These are phyloP conservation scores for Phaeosphaeria sp. DNA, from an alignment of 2,329 filamentous ascomycete species.

Conservation along the genomic window DNA sequence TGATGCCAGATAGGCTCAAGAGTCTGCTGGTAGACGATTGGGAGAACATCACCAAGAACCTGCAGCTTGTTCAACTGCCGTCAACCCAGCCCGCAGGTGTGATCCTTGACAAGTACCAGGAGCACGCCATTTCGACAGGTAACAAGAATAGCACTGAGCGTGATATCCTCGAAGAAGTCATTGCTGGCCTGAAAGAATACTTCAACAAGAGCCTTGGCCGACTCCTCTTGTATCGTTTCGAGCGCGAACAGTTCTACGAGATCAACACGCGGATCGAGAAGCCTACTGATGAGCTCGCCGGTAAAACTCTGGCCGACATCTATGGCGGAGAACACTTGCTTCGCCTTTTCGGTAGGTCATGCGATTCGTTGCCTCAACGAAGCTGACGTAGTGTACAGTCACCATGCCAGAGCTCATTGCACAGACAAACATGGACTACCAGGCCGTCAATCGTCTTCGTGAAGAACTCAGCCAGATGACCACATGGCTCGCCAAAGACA, in stretches of 20 bases:
- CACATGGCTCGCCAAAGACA: constrained; percentile 75
- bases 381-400: constrained; percentile 60
- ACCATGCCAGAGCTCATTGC: constrained; percentile 91
- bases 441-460: constrained; percentile 84
- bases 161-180: constrained; percentile 88
- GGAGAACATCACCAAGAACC: constrained; percentile 97
- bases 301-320: constrained; percentile 77
- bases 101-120: constrained; percentile 83
- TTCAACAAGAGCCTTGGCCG: constrained; percentile 90
- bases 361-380: not conserved
- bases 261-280: constrained; percentile 74
- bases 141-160: constrained; percentile 69
- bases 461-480: constrained; percentile 90
- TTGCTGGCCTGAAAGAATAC: constrained; percentile 87
- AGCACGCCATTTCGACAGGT: constrained; percentile 71
- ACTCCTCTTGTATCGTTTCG: constrained; percentile 91
- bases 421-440: constrained; percentile 97
- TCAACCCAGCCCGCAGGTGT: constrained; percentile 75
- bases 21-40: constrained; percentile 95
- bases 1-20: constrained; percentile 88
- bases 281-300: constrained; percentile 67
- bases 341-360: constrained; percentile 78
- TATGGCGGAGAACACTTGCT: constrained; percentile 94
- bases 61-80: constrained; percentile 86
- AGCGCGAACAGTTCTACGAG: constrained; percentile 85